These are phyloP conservation scores for Ascochyta pisi DNA, from an alignment of 2,329 filamentous ascomycete species.

Conservation along the genomic window DNA sequence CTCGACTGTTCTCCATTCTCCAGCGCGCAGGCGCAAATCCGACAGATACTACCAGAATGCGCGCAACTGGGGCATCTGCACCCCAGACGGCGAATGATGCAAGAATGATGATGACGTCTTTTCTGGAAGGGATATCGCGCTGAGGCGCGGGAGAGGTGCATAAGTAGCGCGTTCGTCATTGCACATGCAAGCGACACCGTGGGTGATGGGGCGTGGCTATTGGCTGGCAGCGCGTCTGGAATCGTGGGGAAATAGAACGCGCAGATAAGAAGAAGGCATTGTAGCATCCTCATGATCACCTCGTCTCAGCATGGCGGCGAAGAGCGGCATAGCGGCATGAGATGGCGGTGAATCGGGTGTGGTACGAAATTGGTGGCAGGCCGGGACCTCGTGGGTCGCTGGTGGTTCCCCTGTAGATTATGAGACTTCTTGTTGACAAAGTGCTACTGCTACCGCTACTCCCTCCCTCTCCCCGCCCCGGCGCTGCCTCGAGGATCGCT, in stretches of 20 bases:
- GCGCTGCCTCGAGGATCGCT: constrained; percentile 11
- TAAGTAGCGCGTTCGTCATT: constrained; percentile 20
- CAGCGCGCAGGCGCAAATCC: constrained; percentile 19
- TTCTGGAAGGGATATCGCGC: constrained; percentile 9
- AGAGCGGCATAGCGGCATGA: constrained; percentile 14
- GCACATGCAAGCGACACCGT: constrained; percentile 23
- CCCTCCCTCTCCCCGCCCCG: constrained; percentile 8
- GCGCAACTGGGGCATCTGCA: constrained; percentile 22
- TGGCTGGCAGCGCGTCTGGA: constrained; percentile 16
- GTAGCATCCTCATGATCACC: constrained; percentile 19
- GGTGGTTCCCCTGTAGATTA: not conserved
- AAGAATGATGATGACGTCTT: constrained; percentile 20
- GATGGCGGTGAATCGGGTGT: constrained; percentile 19
- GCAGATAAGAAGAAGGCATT: constrained; percentile 22
- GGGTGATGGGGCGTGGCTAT: constrained; percentile 8
- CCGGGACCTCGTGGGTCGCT: not conserved
- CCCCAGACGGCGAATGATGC: constrained; percentile 25
- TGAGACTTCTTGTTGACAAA: constrained; percentile 10
- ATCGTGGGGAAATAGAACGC: constrained; percentile 20
- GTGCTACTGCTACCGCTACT: not conserved
- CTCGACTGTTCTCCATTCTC: not conserved
- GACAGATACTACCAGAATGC: constrained; percentile 13
- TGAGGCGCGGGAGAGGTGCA: constrained; percentile 16
- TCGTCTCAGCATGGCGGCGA: constrained; percentile 20
- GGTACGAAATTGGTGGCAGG: constrained; percentile 11